A percentile compares a stretch with the other conserved stretches of the same genome.
Conservation (phyloP, 352 stramenopile genomes). For the Globisporangium uncinulatum region DNA sequence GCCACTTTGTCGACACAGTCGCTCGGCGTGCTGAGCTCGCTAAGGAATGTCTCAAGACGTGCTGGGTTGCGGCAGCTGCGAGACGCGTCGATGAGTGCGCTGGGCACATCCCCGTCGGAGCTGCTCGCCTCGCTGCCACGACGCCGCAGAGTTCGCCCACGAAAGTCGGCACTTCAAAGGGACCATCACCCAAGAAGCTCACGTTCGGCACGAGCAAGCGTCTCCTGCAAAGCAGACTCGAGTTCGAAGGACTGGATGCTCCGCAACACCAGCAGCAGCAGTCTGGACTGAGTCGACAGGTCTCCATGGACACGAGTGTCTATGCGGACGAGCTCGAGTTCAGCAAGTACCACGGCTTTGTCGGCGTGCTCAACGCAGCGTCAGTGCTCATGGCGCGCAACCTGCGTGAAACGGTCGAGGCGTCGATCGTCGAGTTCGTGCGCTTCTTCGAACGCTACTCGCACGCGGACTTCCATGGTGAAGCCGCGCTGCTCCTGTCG, state of each 20-base stretch:
- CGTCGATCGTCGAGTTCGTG: constrained; percentile 69
- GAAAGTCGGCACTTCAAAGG: constrained; percentile 1
- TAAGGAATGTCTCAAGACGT: constrained; percentile 80
- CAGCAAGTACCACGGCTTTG: constrained; percentile 42
- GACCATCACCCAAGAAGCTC: constrained; percentile 18
- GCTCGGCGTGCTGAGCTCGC: constrained; percentile 72
- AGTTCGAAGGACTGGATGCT: constrained; percentile 37
- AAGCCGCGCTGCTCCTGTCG: constrained; percentile 55
- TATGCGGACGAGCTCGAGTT: constrained; percentile 35
- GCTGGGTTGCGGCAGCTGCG: constrained; percentile 70
- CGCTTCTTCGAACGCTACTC: constrained; percentile 77
- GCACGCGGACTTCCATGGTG: constrained; percentile 33
- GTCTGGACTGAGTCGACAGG: not conserved
- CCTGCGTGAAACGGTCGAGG: constrained; percentile 78
- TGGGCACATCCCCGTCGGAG: constrained; percentile 26
- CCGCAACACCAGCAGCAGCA: not conserved
- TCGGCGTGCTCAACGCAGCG: constrained; percentile 73
- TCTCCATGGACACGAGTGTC: not conserved
- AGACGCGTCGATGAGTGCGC: constrained; percentile 67
- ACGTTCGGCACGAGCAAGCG: constrained; percentile 17
- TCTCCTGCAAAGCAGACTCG: constrained; percentile 42
- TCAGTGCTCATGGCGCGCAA: constrained; percentile 89
- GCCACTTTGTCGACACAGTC: constrained; percentile 85
- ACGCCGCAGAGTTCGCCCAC: not conserved
- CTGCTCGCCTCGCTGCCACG: not conserved